These are phyloP conservation scores for Diaporthe longicolla DNA, from an alignment of 2,329 filamentous ascomycete genomes.

Conservation along the genomic window DNA sequence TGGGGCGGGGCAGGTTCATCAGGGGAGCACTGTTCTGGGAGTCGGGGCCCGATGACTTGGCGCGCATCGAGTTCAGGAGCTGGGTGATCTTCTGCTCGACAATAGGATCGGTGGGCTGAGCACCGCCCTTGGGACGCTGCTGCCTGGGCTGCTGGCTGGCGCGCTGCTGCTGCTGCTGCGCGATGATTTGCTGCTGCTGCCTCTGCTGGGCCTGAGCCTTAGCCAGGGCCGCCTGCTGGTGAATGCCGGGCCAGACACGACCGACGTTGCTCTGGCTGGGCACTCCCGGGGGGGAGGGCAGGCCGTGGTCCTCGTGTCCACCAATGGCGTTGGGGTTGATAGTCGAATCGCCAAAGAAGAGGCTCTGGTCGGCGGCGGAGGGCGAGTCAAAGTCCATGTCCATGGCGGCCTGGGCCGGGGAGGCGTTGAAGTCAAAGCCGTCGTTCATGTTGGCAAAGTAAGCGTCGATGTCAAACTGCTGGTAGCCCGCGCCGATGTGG, in stretches of 20 bases:
- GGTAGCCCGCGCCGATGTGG: conserved; percentile 66
- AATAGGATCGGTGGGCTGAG: conserved; percentile 74
- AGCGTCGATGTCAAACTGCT: conserved; percentile 61
- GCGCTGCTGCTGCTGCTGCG: conserved; percentile 69
- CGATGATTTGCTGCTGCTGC: conserved; percentile 73
- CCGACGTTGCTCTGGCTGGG: conserved; percentile 71
- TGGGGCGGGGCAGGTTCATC: conserved; percentile 79
- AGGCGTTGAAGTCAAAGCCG: conserved; percentile 80
- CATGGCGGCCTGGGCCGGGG: conserved; percentile 72
- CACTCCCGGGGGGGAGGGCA: conserved; percentile 59
- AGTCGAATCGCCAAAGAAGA: conserved; percentile 73
- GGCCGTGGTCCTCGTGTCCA: conserved; percentile 69
- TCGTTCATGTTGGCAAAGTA: conserved; percentile 72
- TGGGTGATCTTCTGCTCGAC: conserved; percentile 96
- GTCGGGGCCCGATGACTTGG: conserved; percentile 72
- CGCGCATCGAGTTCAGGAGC: conserved; percentile 91
- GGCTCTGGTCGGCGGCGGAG: conserved; percentile 65
- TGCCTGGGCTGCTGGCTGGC: conserved; percentile 58
- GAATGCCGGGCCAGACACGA: conserved; percentile 92
- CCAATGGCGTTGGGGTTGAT: conserved; percentile 82
- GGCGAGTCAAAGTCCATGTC: conserved; percentile 78
- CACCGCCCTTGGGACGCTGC: conserved; percentile 63
- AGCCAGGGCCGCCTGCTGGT: conserved; percentile 87
- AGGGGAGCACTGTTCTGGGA: conserved; percentile 63
- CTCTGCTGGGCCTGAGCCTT: conserved; percentile 80